Base-by-base conservation (phyloP, 192 early-diverging fungal genomes). In the Funneliformis mosseae region DNA sequence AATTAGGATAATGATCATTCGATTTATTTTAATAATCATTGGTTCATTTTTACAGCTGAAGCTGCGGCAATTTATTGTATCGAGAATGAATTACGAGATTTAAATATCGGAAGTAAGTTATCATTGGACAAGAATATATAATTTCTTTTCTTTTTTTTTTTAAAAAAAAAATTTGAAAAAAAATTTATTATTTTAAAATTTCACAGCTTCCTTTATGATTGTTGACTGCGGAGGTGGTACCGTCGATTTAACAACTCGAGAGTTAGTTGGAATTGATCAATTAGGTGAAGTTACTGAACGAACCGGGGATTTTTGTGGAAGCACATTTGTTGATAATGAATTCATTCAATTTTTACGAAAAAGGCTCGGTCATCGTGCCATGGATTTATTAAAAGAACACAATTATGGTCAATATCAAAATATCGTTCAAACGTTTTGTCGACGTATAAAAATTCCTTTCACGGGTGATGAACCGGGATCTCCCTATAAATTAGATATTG, bases 1-100 rank as follows among this genome's bases (percentile, higher is more conserved):
- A 55, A 5, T 55, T 21, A 55, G 21, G 21, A 0, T 39, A 18
- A 62, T 23, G 38, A n/a, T 59, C 2, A 16, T 25, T 18, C 28
- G 5, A 0, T 27, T 41, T 55, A 50, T 55, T 18, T 21, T 21
- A 55, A 3, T 23, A 0, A 55, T 9, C 27, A 14, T 18, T 25
- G 16, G 5, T 33, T 60, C 5, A 18, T 21, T 4, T 38, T 55
- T 28, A 33, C 28, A 76, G 75, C 75, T n/a, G 75, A 76, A 63
- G 75, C 73, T 3, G 73, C 73, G 1, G 73, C 73, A 16, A 1
- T 75, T 27, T 23, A 75, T 28, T 75, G 73, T 33, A 48, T 59
- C 0, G 16, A 41, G 50, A 9, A 33, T 6, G 7, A 21, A 18
- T 8, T 75, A 2, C 12, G 7, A 0, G 10, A 75, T 2, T 55